Evolutionary conservation across 108 stramenopile genomes (phyloP), one percentile per base, ranked within the genome.

Genomic region (Epithemia pelagica): DNA sequence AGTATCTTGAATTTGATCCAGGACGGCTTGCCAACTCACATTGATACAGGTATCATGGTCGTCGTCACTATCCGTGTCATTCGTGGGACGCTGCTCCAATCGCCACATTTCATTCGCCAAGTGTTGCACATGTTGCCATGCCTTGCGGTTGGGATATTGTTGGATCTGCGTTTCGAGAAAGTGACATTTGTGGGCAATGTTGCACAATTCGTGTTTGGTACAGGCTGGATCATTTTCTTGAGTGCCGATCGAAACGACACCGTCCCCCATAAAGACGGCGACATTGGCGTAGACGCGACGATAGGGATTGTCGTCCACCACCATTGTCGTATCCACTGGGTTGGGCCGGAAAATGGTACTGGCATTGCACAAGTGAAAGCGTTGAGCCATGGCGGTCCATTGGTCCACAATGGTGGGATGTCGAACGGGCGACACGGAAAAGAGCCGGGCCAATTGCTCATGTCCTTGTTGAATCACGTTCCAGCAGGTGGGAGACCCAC

Each of bases 161-260:
- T 46, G 5, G 5, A 46, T 46, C n/a, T n/a, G n/a, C 15, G 32
- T 37, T 2, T 27, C 54, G 8, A 68, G 30, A 10, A 28, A 24
- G 20, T 21, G 28, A 68, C 94, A 93, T 24, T 91, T 68, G 28
- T 65, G 54, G n/a, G 67, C 67, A 62, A 98, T 94, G 65, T 94
- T 95, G 69, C 95, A 96, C 0, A 90, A 28, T 0, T 77, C 67
- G 5, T 46, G 37, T 5, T 15, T 5, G 15, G 10, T 5, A 68
- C 93, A 95, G 21, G 80, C 59, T 1, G 95, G 95, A 80, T 96
- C 94, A 73, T 98, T 97, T 19, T 63, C 69, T 72, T 98, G 97
- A 1, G 88, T 82, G 30, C 83, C 79, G 31, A 94, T 76, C 23
- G 29, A 29, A 30, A 96, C 72, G 3, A 96, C 64, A n/a, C 94